Percentiles rank a stretch among this genome's conserved stretches.
These are phyloP conservation scores for Mycena rebaudengoi DNA, from an alignment of 768 basidiomycete genomes.

Conservation along the genomic window DNA sequence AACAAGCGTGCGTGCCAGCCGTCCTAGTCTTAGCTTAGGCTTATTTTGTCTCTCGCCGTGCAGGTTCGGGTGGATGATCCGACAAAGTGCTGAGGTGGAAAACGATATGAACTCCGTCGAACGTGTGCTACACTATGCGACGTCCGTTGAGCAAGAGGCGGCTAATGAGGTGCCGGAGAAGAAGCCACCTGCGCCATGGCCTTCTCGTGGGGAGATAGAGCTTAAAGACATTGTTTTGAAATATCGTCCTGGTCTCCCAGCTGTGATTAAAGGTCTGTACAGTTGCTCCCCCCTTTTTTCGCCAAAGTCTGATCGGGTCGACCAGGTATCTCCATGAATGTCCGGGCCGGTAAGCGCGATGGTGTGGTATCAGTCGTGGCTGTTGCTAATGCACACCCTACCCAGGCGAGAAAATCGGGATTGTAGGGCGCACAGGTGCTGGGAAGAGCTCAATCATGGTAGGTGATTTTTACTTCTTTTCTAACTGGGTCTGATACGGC, in stretches of 20 bases:
- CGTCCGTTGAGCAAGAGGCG: slow-evolving; percentile 83
- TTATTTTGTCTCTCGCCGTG: no score
- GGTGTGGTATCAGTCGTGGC: no score
- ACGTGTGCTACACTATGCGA: slow-evolving; percentile 84
- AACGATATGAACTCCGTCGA: slow-evolving; percentile 95
- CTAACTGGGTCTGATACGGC: slow-evolving; percentile 35
- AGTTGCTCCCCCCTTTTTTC: background rate
- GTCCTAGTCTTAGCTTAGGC: background rate
- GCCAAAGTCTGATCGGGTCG: background rate
- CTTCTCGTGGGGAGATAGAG: slow-evolving; percentile 73
- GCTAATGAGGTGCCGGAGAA: slow-evolving; percentile 69
- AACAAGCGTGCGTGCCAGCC: slow-evolving; percentile 63
- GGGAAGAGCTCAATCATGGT: slow-evolving; percentile 92
- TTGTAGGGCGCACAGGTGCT: slow-evolving; percentile 88
- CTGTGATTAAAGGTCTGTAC: slow-evolving; percentile 75
- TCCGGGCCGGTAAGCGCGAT: no score
- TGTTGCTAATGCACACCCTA: no score
- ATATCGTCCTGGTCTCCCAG: slow-evolving; percentile 89
- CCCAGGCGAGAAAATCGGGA: slow-evolving; percentile 93
- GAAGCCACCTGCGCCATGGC: slow-evolving; percentile 76
- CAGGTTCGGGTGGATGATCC: slow-evolving; percentile 80
- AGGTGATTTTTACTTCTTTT: background rate
- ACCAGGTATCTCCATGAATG: slow-evolving; percentile 63
- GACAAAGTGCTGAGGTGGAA: slow-evolving; percentile 86
- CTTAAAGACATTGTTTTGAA: slow-evolving; percentile 80